phyloP scores from a whole-genome alignment of 352 stramenopile genomes.

The Plasmopara halstedii region DNA sequence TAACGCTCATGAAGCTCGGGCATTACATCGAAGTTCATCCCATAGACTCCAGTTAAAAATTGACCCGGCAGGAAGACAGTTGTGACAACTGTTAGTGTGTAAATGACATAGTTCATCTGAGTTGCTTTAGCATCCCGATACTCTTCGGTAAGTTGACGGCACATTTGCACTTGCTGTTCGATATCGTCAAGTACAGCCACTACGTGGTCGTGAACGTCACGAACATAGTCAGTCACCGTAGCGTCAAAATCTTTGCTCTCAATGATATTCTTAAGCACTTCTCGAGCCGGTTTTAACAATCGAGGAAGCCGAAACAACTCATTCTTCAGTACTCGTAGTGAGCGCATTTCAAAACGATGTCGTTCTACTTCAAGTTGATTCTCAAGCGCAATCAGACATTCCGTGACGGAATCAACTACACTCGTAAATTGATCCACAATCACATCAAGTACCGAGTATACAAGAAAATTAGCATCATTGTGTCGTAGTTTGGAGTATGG shows the following conservation, averaged over 20 bases:
- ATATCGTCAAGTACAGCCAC: slow-evolving; percentile 78
- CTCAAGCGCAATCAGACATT: slow-evolving; percentile 72
- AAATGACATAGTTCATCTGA: slow-evolving; percentile 88
- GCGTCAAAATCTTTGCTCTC: slow-evolving; percentile 78
- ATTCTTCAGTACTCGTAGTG: slow-evolving; percentile 66
- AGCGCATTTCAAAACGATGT: slow-evolving; percentile 67
- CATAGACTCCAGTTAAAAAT: slow-evolving; percentile 85
- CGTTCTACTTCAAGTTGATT: slow-evolving; percentile 56
- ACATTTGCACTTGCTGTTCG: slow-evolving; percentile 77
- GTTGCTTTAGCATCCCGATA: slow-evolving; percentile 77
- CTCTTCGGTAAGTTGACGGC: slow-evolving; percentile 65
- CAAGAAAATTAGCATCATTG: slow-evolving; percentile 83
- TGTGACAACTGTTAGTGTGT: slow-evolving; percentile 87
- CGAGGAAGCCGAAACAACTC: slow-evolving; percentile 69
- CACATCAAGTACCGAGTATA: slow-evolving; percentile 82
- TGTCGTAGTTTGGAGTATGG: slow-evolving; percentile 86
- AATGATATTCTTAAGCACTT: slow-evolving; percentile 81
- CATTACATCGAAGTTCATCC: slow-evolving; percentile 90
- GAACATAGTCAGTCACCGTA: slow-evolving; percentile 69
- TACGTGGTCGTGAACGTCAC: slow-evolving; percentile 81
- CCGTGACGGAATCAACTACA: slow-evolving; percentile 69
- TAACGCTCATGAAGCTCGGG: slow-evolving; percentile 75
- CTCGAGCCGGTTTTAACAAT: slow-evolving; percentile 69
- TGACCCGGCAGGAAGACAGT: slow-evolving; percentile 82
- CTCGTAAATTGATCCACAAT: slow-evolving; percentile 79